These are phyloP conservation scores for Antitrichia curtipendula DNA, from an alignment of 225 moss, liverwort and hornwort genomes.

Conservation along the genomic window DNA sequence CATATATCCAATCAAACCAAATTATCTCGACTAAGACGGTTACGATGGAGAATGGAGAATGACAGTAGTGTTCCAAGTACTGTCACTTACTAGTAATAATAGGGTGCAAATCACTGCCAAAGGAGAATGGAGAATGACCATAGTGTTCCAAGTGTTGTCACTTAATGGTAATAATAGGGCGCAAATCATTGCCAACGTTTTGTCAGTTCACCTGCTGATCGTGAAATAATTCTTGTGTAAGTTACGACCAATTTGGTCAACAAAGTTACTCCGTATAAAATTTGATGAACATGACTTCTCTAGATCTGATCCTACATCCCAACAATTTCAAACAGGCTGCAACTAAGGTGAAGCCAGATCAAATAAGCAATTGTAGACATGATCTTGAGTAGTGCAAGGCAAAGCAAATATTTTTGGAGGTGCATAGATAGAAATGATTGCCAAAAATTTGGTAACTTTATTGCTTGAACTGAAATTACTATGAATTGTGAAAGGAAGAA, in stretches of 20 bases:
- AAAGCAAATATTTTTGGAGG: too few species aligned
- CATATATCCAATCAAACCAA: background rate
- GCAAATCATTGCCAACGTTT: background rate
- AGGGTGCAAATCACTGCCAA: background rate
- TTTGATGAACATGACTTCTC: background rate
- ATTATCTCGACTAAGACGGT: background rate
- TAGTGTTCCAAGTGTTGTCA: background rate
- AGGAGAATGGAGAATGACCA: too few species aligned
- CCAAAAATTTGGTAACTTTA: too few species aligned
- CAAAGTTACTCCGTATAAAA: background rate
- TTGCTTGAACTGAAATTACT: too few species aligned
- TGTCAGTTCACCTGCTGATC: background rate
- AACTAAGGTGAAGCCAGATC: too few species aligned
- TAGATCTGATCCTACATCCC: background rate
- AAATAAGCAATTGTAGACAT: too few species aligned
- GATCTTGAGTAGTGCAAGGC: too few species aligned
- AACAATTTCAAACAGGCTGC: background rate
- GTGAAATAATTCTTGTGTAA: background rate
- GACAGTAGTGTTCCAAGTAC: background rate
- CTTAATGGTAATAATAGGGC: background rate
- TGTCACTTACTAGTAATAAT: background rate
- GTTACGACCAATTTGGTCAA: background rate
- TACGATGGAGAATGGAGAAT: background rate
- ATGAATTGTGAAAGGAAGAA: too few species aligned
- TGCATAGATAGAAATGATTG: too few species aligned